Evolutionary conservation across 73 alveolate genomes (phyloP), one percentile per base, ranked within the genome.

Genomic region (Tetrahymena elliotti): DNA sequence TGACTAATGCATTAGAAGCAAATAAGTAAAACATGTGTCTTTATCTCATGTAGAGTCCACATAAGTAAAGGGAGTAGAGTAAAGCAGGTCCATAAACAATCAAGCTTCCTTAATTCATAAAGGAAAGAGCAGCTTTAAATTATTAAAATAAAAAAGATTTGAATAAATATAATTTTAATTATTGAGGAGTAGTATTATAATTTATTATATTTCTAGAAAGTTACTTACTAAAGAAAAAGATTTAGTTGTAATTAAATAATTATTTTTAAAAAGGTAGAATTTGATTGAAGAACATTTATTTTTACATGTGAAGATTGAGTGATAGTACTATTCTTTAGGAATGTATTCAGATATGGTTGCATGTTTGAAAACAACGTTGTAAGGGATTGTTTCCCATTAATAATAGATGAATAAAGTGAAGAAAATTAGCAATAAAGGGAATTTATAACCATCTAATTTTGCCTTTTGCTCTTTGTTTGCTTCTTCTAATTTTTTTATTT

Each of bases 261-360:
- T 68, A 68, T n/a, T 68, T 27, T 27, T 16, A 68, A n/a, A n/a
- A 68, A 68, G 88, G 34, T 27, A 31, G 36, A 68, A 68, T 68
- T 68, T 68, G 38, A 68, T 4, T 22, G 36, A 24, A 54, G 13
- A n/a, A 3, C 54, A 10, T 10, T 10, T 54, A 27, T 68, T 68
- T 68, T 68, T 68, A 68, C 88, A n/a, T 27, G 88, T 68, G 38
- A 68, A 68, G 10, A 68, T 68, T 6, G 96, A 52, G 84, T 94
- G 96, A 52, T 83, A 94, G 31, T 94, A 84, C 10, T 53, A 84
- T 92, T 94, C 83, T 34, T 94, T 84, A 34, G 96, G 96, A 15
- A 94, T 93, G 38, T 94, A 94, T 94, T 94, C 96, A 68, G 96
- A 94, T 7, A 94, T 41, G 41, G 96, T 94, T 18, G 93, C 52